Percentiles rank a stretch among this genome's conserved stretches.
phyloP scores from a whole-genome alignment of 192 early-diverging fungal species.

The Allomyces javanicus region DNA sequence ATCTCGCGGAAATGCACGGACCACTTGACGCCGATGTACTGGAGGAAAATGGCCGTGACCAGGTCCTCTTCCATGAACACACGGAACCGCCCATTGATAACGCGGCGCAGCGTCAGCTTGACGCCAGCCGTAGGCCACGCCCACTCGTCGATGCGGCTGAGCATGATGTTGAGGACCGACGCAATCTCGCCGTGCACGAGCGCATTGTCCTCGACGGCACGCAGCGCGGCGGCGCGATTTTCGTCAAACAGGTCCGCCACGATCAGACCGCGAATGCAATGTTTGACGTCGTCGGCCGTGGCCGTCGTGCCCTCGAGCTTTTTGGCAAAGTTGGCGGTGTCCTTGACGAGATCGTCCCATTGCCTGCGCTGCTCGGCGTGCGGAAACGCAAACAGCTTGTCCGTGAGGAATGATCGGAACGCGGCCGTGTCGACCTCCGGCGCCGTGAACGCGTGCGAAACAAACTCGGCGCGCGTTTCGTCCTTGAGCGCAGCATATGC shows the following conservation, averaged over 20 bases:
- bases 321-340: too few relatives aligned
- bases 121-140: conserved; percentile 2
- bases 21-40: conserved; percentile 9
- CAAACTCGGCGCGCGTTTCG: too few relatives aligned
- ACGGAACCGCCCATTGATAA: conserved; percentile 5
- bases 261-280: background rate
- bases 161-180: conserved; percentile 1
- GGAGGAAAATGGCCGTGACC: conserved; percentile 9
- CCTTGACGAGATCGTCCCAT: too few relatives aligned
- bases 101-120: conserved; percentile 1
- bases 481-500: too few relatives aligned
- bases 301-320: too few relatives aligned
- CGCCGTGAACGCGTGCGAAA: too few relatives aligned
- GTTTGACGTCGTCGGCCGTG: background rate
- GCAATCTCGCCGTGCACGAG: conserved; percentile 4
- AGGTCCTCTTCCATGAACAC: conserved; percentile 14
- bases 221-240: background rate
- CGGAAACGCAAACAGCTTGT: too few relatives aligned
- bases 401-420: too few relatives aligned
- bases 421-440: too few relatives aligned
- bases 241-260: background rate
- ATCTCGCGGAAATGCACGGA: conserved; percentile 4
- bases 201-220: conserved; percentile 3
- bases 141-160: conserved; percentile 4
- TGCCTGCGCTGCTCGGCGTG: too few relatives aligned